Evolutionary conservation across 805 yeast species (phyloP).

Genomic region (Saccharomycopsis javanensis): DNA sequence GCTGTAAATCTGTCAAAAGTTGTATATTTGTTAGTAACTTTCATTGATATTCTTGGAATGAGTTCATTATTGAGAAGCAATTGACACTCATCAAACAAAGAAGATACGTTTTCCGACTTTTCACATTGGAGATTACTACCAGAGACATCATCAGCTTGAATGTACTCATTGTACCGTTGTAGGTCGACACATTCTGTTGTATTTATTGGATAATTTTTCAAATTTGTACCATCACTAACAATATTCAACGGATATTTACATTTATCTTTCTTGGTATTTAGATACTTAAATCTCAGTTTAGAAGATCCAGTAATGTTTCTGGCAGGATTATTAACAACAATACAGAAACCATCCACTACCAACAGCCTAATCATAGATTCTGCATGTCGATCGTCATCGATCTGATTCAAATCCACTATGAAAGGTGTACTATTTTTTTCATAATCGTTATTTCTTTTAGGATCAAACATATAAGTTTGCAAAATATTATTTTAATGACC

Average conservation of each 20-base stretch:
- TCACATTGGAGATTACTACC: neutral
- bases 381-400: neutral
- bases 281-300: neutral
- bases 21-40: neutral
- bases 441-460: neutral
- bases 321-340: neutral
- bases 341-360: neutral
- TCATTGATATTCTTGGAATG: slow-evolving; percentile 1
- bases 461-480: neutral
- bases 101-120: neutral
- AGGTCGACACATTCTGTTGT: neutral
- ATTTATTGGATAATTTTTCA: neutral
- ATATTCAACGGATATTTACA: neutral
- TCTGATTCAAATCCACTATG: neutral
- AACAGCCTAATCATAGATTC: neutral
- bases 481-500: no score
- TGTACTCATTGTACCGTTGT: neutral
- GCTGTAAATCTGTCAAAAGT: neutral
- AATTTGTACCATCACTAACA: neutral
- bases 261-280: neutral
- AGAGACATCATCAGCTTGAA: no score
- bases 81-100: neutral
- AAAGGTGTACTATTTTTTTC: neutral
- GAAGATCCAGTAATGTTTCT: neutral
- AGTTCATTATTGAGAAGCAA: neutral